These are phyloP conservation scores for Haberlea rhodopensis DNA, from an alignment of 257 asterid genomes.

Conservation along the genomic window DNA sequence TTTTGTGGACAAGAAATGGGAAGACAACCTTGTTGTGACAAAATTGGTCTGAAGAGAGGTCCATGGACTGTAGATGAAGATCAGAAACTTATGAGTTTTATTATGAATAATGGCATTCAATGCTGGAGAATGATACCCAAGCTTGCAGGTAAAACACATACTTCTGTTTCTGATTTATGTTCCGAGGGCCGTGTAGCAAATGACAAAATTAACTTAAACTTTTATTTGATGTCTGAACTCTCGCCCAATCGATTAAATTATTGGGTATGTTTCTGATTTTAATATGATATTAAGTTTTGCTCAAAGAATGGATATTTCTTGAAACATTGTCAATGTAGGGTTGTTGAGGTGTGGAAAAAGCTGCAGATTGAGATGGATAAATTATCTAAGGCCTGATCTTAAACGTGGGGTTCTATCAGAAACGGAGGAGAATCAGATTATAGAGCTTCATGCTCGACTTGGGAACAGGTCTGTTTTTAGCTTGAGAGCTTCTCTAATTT, in stretches of 20 bases:
- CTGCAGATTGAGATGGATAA: constrained; percentile 63
- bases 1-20: constrained; percentile 42
- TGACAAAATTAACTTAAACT: no score
- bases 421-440: constrained; percentile 57
- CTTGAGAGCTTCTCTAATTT: not conserved
- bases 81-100: constrained; percentile 48
- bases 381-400: constrained; percentile 63
- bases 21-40: constrained; percentile 72
- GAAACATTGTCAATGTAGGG: constrained; percentile 30
- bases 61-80: constrained; percentile 79
- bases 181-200: no score
- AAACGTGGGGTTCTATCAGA: constrained; percentile 59
- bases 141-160: constrained; percentile 52
- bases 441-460: constrained; percentile 68
- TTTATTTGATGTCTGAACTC: not conserved
- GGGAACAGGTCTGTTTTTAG: constrained; percentile 55
- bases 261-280: not conserved
- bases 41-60: constrained; percentile 63
- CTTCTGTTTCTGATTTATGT: not conserved
- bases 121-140: constrained; percentile 68
- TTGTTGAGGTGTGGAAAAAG: constrained; percentile 66
- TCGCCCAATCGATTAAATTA: not conserved
- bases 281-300: not conserved
- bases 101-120: constrained; percentile 57
- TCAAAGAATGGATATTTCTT: not conserved